A percentile compares a stretch with the other conserved stretches of the same genome.
Conservation (phyloP, 73 alveolate genomes). For the Tetrahymena elliotti region DNA sequence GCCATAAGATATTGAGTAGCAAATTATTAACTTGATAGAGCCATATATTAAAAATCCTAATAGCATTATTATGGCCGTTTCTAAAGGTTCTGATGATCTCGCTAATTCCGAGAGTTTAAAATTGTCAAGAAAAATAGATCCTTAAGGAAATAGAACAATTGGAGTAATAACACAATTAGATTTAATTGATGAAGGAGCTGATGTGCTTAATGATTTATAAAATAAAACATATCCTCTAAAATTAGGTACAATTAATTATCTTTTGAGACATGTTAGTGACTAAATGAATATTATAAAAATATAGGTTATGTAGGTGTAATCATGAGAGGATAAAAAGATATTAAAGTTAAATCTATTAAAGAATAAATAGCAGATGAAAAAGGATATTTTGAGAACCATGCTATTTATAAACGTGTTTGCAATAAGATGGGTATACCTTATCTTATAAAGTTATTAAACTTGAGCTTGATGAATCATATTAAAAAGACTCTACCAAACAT, state of each 20-base stretch:
- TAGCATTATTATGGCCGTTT: slow-evolving; percentile 85
- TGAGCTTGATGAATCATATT: slow-evolving; percentile 36
- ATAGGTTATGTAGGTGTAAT: slow-evolving; percentile 95
- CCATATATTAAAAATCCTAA: slow-evolving; percentile 66
- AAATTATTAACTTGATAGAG: slow-evolving; percentile 61
- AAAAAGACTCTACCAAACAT: slow-evolving; percentile 39
- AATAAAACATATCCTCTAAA: slow-evolving; percentile 83
- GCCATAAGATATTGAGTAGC: slow-evolving; percentile 81
- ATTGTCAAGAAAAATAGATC: slow-evolving; percentile 92
- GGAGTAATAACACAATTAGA: slow-evolving; percentile 93
- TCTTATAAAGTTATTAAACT: slow-evolving; percentile 17
- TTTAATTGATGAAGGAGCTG: slow-evolving; percentile 87
- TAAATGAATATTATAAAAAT: too few species aligned
- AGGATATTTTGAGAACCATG: slow-evolving; percentile 52
- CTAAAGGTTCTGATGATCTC: slow-evolving; percentile 87
- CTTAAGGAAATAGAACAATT: slow-evolving; percentile 82
- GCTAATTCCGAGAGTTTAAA: slow-evolving; percentile 91
- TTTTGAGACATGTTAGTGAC: neutral
- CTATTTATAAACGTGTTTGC: slow-evolving; percentile 30
- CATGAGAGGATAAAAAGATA: slow-evolving; percentile 55
- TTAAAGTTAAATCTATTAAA: slow-evolving; percentile 48
- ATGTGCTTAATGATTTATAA: slow-evolving; percentile 77
- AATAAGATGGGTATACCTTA: slow-evolving; percentile 45
- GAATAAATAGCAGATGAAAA: slow-evolving; percentile 68
- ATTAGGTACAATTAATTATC: slow-evolving; percentile 1